Conservation (phyloP, 2,329 filamentous ascomycete species). For the Bipolaris oryzae region DNA sequence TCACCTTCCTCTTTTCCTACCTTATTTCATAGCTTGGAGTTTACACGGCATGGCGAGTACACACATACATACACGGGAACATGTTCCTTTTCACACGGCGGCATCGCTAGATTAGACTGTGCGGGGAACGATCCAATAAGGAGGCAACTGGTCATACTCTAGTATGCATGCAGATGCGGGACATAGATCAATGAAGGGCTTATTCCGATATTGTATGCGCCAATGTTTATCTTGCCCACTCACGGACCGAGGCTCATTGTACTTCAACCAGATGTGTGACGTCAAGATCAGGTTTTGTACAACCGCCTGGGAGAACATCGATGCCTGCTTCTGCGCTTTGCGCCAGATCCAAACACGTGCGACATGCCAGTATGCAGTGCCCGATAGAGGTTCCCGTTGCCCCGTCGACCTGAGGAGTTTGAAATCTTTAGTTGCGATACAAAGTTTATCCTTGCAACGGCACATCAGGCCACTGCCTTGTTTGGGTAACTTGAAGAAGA, state of each 20-base stretch:
- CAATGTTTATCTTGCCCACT: slow-evolving; percentile 1
- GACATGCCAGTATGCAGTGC: background rate
- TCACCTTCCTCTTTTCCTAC: background rate
- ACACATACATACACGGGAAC: background rate
- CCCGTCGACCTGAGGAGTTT: background rate
- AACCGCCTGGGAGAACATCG: background rate
- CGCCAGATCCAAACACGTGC: background rate
- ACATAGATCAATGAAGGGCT: slow-evolving; percentile 17
- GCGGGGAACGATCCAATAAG: slow-evolving; percentile 1
- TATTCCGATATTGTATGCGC: slow-evolving; percentile 2
- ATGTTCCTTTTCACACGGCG: background rate
- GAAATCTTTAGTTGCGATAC: background rate
- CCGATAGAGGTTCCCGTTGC: background rate
- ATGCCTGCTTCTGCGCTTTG: background rate
- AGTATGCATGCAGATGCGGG: slow-evolving; percentile 8
- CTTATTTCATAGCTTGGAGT: slow-evolving; percentile 5
- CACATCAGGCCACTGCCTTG: background rate
- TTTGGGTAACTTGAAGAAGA: background rate
- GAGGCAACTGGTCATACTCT: background rate
- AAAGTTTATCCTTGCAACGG: background rate
- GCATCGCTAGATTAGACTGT: slow-evolving; percentile 1
- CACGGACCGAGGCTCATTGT: background rate
- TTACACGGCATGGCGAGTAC: slow-evolving; percentile 1
- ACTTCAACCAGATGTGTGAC: background rate
- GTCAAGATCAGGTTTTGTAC: background rate